Conservation (phyloP, 768 basidiomycete genomes). For the Pleurotus sapidus region DNA sequence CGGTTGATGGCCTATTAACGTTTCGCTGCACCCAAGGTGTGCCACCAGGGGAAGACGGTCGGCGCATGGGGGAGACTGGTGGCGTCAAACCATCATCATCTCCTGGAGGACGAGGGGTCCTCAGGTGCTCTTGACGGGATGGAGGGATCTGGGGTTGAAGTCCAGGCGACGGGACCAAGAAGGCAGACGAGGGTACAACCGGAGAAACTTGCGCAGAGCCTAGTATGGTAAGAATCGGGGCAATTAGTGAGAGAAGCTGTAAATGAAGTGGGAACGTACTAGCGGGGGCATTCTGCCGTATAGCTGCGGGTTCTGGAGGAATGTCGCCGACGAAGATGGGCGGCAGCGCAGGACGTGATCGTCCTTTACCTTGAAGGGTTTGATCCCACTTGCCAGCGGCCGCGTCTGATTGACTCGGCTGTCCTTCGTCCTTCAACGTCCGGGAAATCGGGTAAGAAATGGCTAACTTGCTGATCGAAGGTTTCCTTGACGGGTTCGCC, state of each 20-base stretch:
- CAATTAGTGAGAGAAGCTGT: not conserved
- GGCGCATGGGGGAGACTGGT: not conserved
- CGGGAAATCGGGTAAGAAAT: not conserved
- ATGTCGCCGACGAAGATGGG: not conserved
- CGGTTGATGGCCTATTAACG: not conserved
- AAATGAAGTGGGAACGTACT: too few relatives aligned
- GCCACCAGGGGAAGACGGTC: not conserved
- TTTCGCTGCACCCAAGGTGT: not conserved
- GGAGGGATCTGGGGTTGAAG: not conserved
- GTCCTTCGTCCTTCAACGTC: not conserved
- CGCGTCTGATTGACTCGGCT: not conserved
- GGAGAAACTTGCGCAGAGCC: conserved; percentile 1
- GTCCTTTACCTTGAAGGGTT: not conserved
- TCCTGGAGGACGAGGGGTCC: not conserved
- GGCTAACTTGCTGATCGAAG: not conserved
- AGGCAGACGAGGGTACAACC: conserved; percentile 7
- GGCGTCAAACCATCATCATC: not conserved
- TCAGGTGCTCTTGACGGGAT: not conserved
- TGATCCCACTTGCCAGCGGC: not conserved
- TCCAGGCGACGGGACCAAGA: conserved; percentile 10
- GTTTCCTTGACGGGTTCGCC: not conserved
- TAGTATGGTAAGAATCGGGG: not conserved
- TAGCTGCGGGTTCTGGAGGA: not conserved
- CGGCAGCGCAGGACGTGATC: not conserved
- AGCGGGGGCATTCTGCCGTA: too few relatives aligned